phyloP scores from a whole-genome alignment of 306 rosid genomes.

The Quercus parvula region DNA sequence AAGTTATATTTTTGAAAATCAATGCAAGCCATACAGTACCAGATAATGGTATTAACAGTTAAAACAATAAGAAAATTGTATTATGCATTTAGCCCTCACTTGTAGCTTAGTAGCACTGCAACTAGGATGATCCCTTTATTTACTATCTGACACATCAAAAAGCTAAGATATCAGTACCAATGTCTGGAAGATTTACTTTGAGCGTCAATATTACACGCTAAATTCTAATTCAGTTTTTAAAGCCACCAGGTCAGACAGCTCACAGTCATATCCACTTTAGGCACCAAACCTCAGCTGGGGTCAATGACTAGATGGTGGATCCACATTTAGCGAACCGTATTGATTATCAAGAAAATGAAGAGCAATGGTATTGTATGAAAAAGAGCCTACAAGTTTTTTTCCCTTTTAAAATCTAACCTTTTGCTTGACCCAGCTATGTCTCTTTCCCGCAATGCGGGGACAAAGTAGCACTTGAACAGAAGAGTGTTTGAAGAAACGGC shows the following conservation, averaged over 20 bases:
- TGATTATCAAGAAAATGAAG: not conserved
- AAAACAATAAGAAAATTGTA: not conserved
- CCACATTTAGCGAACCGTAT: not conserved
- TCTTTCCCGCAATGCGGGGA: conserved; percentile 84
- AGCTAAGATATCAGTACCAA: not conserved
- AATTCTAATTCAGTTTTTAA: not conserved
- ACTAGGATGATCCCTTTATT: too few relatives aligned
- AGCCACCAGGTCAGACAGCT: not conserved
- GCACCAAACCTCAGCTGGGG: not conserved
- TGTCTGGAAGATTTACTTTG: not conserved
- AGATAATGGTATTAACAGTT: not conserved
- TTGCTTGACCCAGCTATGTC: conserved; percentile 92
- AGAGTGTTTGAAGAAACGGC: conserved; percentile 88
- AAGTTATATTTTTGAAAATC: not conserved
- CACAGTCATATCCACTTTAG: not conserved
- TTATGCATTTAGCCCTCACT: not conserved
- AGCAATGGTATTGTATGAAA: conserved; percentile 8
- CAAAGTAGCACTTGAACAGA: conserved; percentile 90
- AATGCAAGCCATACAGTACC: not conserved
- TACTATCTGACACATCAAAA: too few relatives aligned
- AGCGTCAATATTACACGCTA: not conserved
- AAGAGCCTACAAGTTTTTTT: not conserved
- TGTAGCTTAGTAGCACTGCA: not conserved
- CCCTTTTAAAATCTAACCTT: conserved; percentile 40
- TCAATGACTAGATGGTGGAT: not conserved